phyloP scores from a whole-genome alignment of 441 rosid species.

The Biscutella auriculata region DNA sequence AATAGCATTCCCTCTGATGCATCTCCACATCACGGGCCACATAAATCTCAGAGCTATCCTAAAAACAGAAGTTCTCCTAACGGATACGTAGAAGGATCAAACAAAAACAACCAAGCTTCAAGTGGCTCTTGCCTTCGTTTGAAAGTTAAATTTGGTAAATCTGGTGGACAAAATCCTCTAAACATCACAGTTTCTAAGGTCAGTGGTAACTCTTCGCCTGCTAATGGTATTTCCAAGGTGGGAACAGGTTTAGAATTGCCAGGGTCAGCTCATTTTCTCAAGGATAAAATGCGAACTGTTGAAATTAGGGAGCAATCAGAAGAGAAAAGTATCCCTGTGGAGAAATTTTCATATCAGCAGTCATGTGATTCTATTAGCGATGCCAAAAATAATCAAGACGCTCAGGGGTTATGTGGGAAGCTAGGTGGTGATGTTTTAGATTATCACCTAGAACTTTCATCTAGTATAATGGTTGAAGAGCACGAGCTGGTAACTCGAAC shows the following conservation, averaged over 20 bases:
- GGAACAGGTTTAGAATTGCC: conserved; percentile 28
- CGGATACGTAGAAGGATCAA: conserved; percentile 27
- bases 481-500: conserved; percentile 31
- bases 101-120: conserved; percentile 28
- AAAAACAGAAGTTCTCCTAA: conserved; percentile 24
- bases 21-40: conserved; percentile 27
- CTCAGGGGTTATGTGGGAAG: conserved; percentile 25
- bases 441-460: conserved; percentile 25
- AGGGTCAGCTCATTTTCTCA: conserved; percentile 14
- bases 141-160: conserved; percentile 73
- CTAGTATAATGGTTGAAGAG: conserved; percentile 28
- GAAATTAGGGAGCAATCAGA: conserved; percentile 21
- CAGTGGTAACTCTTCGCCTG: conserved; percentile 28
- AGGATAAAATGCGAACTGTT: conserved; percentile 28
- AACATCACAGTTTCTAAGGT: conserved; percentile 30
- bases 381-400: conserved; percentile 26
- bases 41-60: conserved; percentile 25
- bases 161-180: conserved; percentile 29
- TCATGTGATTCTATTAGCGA: conserved; percentile 24
- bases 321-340: conserved; percentile 22
- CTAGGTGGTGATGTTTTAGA: conserved; percentile 31
- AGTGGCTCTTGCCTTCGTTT: conserved; percentile 44
- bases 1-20: conserved; percentile 28
- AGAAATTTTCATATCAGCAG: conserved; percentile 18
- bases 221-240: conserved; percentile 15